These are phyloP conservation scores for Nemania bipapillata DNA, from an alignment of 2,329 filamentous ascomycete genomes.

Conservation along the genomic window DNA sequence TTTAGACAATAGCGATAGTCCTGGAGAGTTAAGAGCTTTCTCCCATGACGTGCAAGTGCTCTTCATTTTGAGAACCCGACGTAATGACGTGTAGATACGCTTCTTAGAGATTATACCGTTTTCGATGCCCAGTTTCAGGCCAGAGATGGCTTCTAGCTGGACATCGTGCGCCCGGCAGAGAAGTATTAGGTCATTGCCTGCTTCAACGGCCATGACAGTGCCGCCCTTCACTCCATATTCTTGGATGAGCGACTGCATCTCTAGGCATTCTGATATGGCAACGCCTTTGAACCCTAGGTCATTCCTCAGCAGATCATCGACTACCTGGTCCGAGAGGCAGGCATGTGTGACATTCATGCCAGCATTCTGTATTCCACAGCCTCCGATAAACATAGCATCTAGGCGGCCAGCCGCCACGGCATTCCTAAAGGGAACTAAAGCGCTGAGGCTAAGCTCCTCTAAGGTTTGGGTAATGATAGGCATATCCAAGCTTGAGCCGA, in stretches of 20 bases:
- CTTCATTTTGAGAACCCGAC: slow-evolving; percentile 83
- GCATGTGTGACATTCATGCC: slow-evolving; percentile 96
- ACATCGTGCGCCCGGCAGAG: slow-evolving; percentile 88
- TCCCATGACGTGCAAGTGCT: slow-evolving; percentile 88
- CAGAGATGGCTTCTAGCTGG: slow-evolving; percentile 90
- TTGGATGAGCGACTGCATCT: slow-evolving; percentile 95
- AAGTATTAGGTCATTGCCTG: slow-evolving; percentile 90
- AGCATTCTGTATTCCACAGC: slow-evolving; percentile 89
- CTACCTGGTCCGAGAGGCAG: slow-evolving; percentile 90
- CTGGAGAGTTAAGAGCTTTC: slow-evolving; percentile 86
- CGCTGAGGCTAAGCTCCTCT: slow-evolving; percentile 91
- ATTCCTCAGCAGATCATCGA: slow-evolving; percentile 86
- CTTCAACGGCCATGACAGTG: slow-evolving; percentile 96
- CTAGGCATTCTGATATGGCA: slow-evolving; percentile 92
- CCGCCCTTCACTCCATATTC: slow-evolving; percentile 97
- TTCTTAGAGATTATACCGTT: slow-evolving; percentile 87
- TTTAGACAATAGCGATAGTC: slow-evolving; percentile 78
- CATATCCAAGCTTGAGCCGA: slow-evolving; percentile 89
- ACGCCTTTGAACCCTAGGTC: slow-evolving; percentile 92
- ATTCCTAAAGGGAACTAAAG: slow-evolving; percentile 89
- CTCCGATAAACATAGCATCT: slow-evolving; percentile 95
- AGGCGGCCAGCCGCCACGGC: slow-evolving; percentile 83
- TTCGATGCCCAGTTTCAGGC: slow-evolving; percentile 86
- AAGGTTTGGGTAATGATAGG: slow-evolving; percentile 95
- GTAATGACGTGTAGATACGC: slow-evolving; percentile 81